phyloP scores from a whole-genome alignment of 441 rosid genomes.

The Hura crepitans region DNA sequence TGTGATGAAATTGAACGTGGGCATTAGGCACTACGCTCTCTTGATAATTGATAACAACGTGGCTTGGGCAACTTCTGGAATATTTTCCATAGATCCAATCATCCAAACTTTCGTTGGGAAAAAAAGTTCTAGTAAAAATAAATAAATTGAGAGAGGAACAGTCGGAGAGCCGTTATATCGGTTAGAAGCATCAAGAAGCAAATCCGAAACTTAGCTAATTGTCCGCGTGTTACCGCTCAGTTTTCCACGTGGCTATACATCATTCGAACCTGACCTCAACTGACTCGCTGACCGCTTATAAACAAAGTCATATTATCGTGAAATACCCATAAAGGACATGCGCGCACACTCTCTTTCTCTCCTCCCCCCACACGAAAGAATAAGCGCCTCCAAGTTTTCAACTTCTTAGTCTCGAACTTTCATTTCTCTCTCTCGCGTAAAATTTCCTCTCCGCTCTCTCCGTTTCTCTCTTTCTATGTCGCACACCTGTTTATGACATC shows the following conservation, averaged over 20 bases:
- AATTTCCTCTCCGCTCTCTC: neutral
- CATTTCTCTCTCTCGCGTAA: neutral
- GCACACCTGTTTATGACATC: neutral
- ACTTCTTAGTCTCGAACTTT: neutral
- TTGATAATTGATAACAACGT: no score
- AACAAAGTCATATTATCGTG: constrained; percentile 1
- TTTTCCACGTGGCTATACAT: constrained; percentile 1
- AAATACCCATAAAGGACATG: constrained; percentile 5
- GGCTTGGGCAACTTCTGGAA: no score
- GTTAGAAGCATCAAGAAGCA: neutral
- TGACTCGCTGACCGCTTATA: constrained; percentile 8
- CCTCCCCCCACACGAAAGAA: neutral
- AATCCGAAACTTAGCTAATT: neutral
- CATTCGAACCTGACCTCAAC: neutral
- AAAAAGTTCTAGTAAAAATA: no score
- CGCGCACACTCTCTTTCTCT: neutral
- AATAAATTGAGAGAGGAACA: neutral
- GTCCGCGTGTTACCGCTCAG: neutral
- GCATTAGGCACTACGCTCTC: no score
- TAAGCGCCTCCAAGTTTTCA: neutral
- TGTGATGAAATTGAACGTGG: no score
- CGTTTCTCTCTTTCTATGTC: neutral
- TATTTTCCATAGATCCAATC: no score
- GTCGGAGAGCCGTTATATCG: constrained; percentile 16
- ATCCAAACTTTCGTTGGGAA: no score